Evolutionary conservation across 1,284 basidiomycete genomes (phyloP), one percentile per base, ranked within the genome.

Genomic region (Athelia sp.): DNA sequence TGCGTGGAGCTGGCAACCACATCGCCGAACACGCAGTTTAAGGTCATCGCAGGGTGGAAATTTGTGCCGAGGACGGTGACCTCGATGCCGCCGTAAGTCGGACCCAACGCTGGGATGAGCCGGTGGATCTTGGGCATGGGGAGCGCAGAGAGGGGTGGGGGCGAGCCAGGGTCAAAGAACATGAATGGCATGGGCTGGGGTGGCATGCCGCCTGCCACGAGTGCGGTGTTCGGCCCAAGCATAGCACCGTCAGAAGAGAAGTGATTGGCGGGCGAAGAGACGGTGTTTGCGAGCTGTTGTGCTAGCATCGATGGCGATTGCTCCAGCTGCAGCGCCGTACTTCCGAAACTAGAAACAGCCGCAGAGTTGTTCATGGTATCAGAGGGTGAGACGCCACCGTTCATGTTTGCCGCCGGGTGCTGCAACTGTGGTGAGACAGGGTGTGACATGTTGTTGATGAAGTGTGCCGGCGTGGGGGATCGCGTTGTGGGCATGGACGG

Each of bases 41-140:
- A 67, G 55, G 81, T 78, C 50, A 86, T 64, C 35, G 79, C 75
- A 0, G 82, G 73, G 59, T 87, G 79, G 71, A 99, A 98, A 62
- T 93, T 89, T 42, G 87, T 81, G 6, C 97, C 97, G 2, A 98
- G 81, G 4, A 99, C 76, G 1, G 97, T 99, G 19, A 99, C 90
- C 65, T 97, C 93, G 55, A 93, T 93, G 1, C 97, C 97, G 29
- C 96, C 96, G 47, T 87, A 83, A 15, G 90, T 92, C 6, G 96
- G 95, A 6, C 97, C 96, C 58, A 88, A 84, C 47, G 86, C 85
- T 0, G 96, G 97, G 51, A 99, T 93, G 44, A 97, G 79, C 9
- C 87, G 81, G 58, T 90, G 87, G 45, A 91, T 90, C 45, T 75
- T 82, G 4, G 89, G 89, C 26, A 76, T 58, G 23, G 80, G 76